A percentile compares a stretch with the other conserved stretches of the same genome.
These are phyloP conservation scores for Lactifluus pinguis DNA, from an alignment of 768 basidiomycete genomes.

Conservation along the genomic window DNA sequence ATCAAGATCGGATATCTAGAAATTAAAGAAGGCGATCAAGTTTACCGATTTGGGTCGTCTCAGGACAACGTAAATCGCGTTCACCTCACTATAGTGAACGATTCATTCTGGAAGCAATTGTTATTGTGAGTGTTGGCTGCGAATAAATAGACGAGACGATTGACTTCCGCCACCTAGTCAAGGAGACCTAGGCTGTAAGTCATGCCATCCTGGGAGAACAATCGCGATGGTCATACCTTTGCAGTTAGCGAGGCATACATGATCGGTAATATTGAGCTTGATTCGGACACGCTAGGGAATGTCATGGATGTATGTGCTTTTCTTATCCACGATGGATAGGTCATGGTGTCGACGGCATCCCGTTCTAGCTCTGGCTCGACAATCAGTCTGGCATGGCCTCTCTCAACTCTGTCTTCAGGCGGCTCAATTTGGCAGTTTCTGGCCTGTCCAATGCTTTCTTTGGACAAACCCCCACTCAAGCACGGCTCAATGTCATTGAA, in stretches of 20 bases:
- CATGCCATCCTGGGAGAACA: neutral
- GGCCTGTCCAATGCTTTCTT: conserved; percentile 53
- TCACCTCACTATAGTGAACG: conserved; percentile 24
- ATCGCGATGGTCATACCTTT: neutral
- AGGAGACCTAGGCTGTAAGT: conserved; percentile 29
- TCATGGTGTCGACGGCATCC: neutral
- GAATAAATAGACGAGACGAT: neutral
- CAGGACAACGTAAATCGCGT: conserved; percentile 13
- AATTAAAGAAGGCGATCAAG: conserved; percentile 23
- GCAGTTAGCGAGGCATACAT: conserved; percentile 33
- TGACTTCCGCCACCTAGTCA: conserved; percentile 16
- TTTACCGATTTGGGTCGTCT: conserved; percentile 22
- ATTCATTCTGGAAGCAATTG: conserved; percentile 29
- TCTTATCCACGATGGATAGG: neutral
- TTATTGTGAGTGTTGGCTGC: conserved; percentile 23
- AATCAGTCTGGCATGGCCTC: conserved; percentile 24
- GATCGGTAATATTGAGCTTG: conserved; percentile 27
- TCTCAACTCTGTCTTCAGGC: conserved; percentile 22
- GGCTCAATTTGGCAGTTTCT: conserved; percentile 22
- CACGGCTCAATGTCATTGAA: conserved; percentile 65
- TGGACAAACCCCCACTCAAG: conserved; percentile 63
- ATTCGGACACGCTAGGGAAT: conserved; percentile 22
- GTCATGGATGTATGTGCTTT: conserved; percentile 26
- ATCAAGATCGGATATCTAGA: conserved; percentile 23
- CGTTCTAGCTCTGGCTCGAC: conserved; percentile 28